Conservation (phyloP, 345 rosid genomes). For the Brassica incana region DNA sequence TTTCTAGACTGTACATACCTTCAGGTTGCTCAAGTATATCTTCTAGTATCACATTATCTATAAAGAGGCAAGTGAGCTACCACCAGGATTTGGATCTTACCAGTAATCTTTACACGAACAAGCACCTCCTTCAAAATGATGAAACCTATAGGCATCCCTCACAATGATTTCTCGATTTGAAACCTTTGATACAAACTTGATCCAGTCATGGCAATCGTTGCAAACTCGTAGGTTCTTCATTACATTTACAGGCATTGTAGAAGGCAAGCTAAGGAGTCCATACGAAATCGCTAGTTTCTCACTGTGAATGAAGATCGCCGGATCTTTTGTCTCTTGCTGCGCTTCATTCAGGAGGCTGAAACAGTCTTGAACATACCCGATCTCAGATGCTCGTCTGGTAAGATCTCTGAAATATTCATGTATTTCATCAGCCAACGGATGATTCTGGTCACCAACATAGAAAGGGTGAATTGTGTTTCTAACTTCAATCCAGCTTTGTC, state of each 20-base stretch:
- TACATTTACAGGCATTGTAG: conserved; percentile 60
- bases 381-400: conserved; percentile 51
- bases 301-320: conserved; percentile 57
- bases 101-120: conserved; percentile 87
- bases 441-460: conserved; percentile 69
- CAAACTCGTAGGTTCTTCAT: conserved; percentile 87
- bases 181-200: conserved; percentile 72
- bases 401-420: conserved; percentile 56
- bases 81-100: conserved; percentile 33
- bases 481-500: conserved; percentile 90
- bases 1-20: not conserved
- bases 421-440: conserved; percentile 59
- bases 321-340: conserved; percentile 61
- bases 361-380: conserved; percentile 65
- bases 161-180: conserved; percentile 64
- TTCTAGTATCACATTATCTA: not conserved
- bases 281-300: conserved; percentile 80
- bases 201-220: conserved; percentile 82
- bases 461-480: conserved; percentile 67
- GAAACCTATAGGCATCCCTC: conserved; percentile 78
- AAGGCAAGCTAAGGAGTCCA: conserved; percentile 73
- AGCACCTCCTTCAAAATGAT: conserved; percentile 72
- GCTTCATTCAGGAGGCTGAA: conserved; percentile 56
- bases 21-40: not conserved
- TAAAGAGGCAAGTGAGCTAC: conserved; percentile 10